Percentiles rank a stretch among this genome's conserved stretches.
phyloP scores from a whole-genome alignment of 176 grass and related monocot genomes.

The Microstegium vimineum region DNA sequence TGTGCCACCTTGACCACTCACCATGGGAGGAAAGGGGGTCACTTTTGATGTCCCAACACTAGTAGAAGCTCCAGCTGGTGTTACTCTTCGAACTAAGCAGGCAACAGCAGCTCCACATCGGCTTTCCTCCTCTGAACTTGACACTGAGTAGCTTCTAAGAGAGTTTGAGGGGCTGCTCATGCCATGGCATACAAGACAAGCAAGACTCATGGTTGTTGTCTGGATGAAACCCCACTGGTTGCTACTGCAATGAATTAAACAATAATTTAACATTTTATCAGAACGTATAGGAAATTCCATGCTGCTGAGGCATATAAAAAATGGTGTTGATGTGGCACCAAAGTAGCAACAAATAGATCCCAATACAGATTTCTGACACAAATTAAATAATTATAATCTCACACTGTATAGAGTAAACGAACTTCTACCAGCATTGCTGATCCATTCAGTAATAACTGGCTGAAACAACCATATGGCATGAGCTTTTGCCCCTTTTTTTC shows the following conservation, averaged over 20 bases:
- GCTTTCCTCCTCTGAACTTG: conserved; percentile 77
- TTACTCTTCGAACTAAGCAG: conserved; percentile 58
- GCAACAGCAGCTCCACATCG: conserved; percentile 53
- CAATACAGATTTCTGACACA: not conserved
- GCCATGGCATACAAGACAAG: conserved; percentile 84
- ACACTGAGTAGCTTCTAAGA: conserved; percentile 85
- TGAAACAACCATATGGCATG: not conserved
- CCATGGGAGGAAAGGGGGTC: conserved; percentile 61
- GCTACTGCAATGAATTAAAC: conserved; percentile 7
- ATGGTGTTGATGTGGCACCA: not conserved
- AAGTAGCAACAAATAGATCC: conserved; percentile 1
- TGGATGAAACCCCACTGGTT: not conserved
- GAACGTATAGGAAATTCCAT: not conserved
- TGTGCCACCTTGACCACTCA: conserved; percentile 37
- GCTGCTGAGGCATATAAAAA: not conserved
- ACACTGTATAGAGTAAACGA: not conserved
- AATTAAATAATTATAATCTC: not conserved
- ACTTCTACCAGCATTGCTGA: not conserved
- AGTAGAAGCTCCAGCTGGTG: conserved; percentile 26
- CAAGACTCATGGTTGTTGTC: conserved; percentile 60
- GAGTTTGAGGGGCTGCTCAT: conserved; percentile 78
- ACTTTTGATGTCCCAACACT: conserved; percentile 68
- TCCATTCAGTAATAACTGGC: not conserved
- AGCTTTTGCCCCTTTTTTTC: not conserved
- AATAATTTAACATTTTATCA: conserved; percentile 1